A percentile compares a stretch with the other conserved stretches of the same genome.
Evolutionary conservation across 2,329 filamentous ascomycete species (phyloP).

Genomic region (Tolypocladium pustulatum): DNA sequence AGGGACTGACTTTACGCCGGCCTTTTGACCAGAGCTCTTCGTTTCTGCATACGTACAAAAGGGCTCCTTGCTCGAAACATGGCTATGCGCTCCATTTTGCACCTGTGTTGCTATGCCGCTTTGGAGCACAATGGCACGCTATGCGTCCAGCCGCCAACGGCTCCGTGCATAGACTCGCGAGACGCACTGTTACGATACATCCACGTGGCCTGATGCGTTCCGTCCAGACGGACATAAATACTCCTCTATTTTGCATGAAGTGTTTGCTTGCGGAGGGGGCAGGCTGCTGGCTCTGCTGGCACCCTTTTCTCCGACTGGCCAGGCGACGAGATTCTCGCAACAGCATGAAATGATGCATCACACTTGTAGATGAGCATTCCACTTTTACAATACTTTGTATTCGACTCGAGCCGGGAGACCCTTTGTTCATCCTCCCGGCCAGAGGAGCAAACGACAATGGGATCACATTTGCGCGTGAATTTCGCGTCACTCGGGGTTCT

Average conservation of each 20-base stretch:
- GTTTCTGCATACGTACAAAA: neutral
- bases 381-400: neutral
- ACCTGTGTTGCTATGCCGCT: neutral
- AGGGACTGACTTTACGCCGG: neutral
- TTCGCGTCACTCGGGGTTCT: neutral
- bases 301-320: neutral
- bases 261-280: neutral
- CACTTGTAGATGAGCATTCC: neutral
- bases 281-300: neutral
- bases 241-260: neutral
- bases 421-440: neutral
- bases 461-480: neutral
- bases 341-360: neutral
- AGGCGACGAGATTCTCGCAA: neutral
- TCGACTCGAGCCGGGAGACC: neutral
- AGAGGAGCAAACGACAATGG: neutral
- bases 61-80: no score
- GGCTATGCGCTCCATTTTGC: neutral
- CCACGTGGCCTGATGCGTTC: constrained; percentile 2
- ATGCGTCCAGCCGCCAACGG: no score
- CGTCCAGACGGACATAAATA: neutral
- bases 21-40: neutral
- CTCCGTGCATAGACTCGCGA: neutral
- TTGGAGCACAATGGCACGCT: neutral
- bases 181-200: neutral